Evolutionary conservation across 176 grass and related monocot genomes (phyloP).

Genomic region (Olyra latifolia): DNA sequence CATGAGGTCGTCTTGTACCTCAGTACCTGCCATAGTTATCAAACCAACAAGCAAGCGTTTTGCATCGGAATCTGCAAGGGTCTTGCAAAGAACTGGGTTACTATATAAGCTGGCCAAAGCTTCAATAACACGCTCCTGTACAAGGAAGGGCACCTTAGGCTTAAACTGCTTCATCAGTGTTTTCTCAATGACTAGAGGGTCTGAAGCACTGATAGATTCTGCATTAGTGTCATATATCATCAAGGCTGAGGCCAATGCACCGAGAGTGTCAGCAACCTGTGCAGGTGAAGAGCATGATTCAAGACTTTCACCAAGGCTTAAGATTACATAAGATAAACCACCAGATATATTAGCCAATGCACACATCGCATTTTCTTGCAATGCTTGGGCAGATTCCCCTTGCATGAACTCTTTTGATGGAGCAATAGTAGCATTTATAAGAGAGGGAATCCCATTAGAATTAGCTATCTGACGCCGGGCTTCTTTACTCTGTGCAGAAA

Average conservation of each 20-base stretch:
- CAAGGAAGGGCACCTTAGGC: conserved; percentile 79
- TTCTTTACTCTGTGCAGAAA: conserved; percentile 97
- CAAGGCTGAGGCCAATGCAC: conserved; percentile 95
- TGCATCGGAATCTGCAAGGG: conserved; percentile 85
- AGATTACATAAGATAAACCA: conserved; percentile 95
- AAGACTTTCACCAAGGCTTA: conserved; percentile 96
- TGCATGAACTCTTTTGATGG: conserved; percentile 99
- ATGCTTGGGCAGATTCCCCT: conserved; percentile 95
- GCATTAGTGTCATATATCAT: conserved; percentile 98
- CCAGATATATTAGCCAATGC: conserved; percentile 99
- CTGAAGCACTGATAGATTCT: conserved; percentile 81
- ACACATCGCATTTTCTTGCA: conserved; percentile 99
- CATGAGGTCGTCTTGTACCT: conserved; percentile 89
- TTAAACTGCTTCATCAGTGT: conserved; percentile 95
- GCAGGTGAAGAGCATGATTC: conserved; percentile 93
- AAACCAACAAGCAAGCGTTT: conserved; percentile 91
- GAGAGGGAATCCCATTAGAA: conserved; percentile 92
- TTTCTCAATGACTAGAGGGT: conserved; percentile 84
- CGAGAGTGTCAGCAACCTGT: conserved; percentile 96
- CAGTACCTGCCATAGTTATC: conserved; percentile 90
- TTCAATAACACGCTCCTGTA: conserved; percentile 97
- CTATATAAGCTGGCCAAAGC: conserved; percentile 98
- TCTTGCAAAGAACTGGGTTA: conserved; percentile 82
- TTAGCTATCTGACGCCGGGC: conserved; percentile 91
- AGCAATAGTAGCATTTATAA: conserved; percentile 99